phyloP scores from a whole-genome alignment of 768 basidiomycete species.

The Leccinum obscurum region DNA sequence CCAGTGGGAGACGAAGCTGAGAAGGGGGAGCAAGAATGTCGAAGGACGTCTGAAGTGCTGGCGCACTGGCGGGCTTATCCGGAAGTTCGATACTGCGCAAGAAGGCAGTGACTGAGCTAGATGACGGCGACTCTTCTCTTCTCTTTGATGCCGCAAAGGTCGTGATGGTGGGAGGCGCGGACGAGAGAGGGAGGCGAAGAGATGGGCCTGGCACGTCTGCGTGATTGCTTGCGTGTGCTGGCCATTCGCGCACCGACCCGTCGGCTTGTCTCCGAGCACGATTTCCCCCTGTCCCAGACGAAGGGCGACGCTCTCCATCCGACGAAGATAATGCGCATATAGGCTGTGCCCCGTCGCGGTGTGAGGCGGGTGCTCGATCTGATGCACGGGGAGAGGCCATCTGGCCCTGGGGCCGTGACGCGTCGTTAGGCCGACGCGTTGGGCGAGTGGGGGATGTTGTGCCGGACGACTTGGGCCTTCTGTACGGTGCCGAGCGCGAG shows the following conservation, averaged over 20 bases:
- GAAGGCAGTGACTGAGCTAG: slow-evolving; percentile 24
- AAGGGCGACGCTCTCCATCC: slow-evolving; percentile 5
- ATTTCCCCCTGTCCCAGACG: slow-evolving; percentile 9
- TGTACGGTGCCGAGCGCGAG: slow-evolving; percentile 17
- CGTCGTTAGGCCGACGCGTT: slow-evolving; percentile 16
- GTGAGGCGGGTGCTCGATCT: slow-evolving; percentile 10
- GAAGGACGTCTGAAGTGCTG: slow-evolving; percentile 14
- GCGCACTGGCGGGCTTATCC: slow-evolving; percentile 13
- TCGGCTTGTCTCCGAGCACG: slow-evolving; percentile 11
- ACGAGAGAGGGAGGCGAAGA: slow-evolving; percentile 18
- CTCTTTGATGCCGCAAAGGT: neutral
- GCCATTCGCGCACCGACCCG: slow-evolving; percentile 6
- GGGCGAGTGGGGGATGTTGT: slow-evolving; percentile 10
- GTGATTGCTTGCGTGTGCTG: slow-evolving; percentile 3
- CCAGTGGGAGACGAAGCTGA: slow-evolving; percentile 11
- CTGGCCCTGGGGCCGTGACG: slow-evolving; percentile 10
- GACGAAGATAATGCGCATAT: neutral
- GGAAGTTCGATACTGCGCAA: slow-evolving; percentile 27
- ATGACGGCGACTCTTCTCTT: slow-evolving; percentile 13
- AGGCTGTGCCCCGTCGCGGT: slow-evolving; percentile 9
- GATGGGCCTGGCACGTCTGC: slow-evolving; percentile 13
- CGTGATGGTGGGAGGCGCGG: slow-evolving; percentile 4
- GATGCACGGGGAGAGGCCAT: neutral
- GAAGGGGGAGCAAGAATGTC: slow-evolving; percentile 6
- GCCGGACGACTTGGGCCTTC: slow-evolving; percentile 11